Evolutionary conservation across 208 protist genomes (phyloP).

Genomic region (Hexamita inflata): DNA sequence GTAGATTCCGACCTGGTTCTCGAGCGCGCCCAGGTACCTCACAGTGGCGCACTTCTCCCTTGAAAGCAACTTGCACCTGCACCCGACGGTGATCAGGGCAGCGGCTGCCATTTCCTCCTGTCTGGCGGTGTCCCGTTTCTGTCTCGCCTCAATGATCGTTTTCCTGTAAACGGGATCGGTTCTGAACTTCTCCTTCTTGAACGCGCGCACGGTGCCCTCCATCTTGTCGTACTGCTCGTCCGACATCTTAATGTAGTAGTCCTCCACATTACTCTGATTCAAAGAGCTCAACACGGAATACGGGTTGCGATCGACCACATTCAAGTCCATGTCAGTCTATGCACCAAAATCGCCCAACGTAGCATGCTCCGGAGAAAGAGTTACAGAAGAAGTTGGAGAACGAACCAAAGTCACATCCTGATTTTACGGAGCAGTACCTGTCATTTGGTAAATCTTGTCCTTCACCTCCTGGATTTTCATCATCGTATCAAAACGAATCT

Average conservation of each 20-base stretch:
- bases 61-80: slow-evolving; percentile 4
- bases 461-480: not conserved
- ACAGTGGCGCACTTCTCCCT: no score
- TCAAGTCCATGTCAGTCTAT: slow-evolving; percentile 30
- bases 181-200: slow-evolving; percentile 28
- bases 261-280: no score
- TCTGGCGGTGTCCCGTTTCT: not conserved
- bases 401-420: slow-evolving; percentile 33
- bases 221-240: slow-evolving; percentile 42
- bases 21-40: no score
- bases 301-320: slow-evolving; percentile 41
- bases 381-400: not conserved
- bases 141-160: slow-evolving; percentile 3
- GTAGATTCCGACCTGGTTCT: no score
- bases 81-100: slow-evolving; percentile 19
- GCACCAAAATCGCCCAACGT: slow-evolving; percentile 12
- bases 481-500: not conserved
- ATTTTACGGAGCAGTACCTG: slow-evolving; percentile 41
- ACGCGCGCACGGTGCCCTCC: slow-evolving; percentile 38
- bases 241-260: slow-evolving; percentile 21
- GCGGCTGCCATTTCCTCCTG: not conserved
- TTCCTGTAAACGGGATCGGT: slow-evolving; percentile 6
- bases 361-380: slow-evolving; percentile 16
- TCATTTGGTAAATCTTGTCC: slow-evolving; percentile 27
- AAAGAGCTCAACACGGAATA: slow-evolving; percentile 9